Evolutionary conservation across 2,329 filamentous ascomycete genomes (phyloP), one percentile per base, ranked within the genome.

Genomic region (Trichoderma sp.): DNA sequence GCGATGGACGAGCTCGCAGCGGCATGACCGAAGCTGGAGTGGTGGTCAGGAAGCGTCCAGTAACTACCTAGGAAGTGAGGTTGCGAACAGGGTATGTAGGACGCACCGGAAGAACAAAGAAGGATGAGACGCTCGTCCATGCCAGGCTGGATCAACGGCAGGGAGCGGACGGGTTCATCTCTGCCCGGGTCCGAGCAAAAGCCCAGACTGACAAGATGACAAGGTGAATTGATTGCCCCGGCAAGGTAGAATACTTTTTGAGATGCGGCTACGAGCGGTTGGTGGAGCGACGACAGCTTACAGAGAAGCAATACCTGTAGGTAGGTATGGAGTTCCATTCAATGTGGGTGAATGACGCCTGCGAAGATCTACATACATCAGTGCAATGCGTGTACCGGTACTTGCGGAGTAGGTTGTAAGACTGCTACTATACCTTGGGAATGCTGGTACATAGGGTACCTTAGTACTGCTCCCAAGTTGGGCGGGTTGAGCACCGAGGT

Each of bases 121-220:
- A 45, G 48, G 26, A 28, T 39, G 39, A 54, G 59, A n/a, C 43
- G 43, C 26, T 30, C 47, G 34, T 17, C 57, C 45, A 34, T 10
- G 45, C 51, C 47, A 44, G 58, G 17, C 39, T 28, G 39, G 47
- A 30, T 30, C 39, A 54, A n/a, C 48, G n/a, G 48, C 21, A 45
- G 58, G 58, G 58, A 52, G 39, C 21, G 21, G 39, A 48, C 34
- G 58, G 51, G 30, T 61, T 61, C 58, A 61, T 52, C 47, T 41
- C 51, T 61, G 58, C 30, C 34, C 30, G 21, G 43, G 39, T 44
- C 54, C 50, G 34, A 52, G 47, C 58, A 39, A 44, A 34, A 48
- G 58, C 43, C 24, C 24, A 19, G 39, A 47, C 47, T 14, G 21
- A 1, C 41, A 57, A 28, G 45, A 44, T 30, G n/a, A 21, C 28